Base-by-base conservation (phyloP, 768 basidiomycete species). In the Tylopilus sp. region DNA sequence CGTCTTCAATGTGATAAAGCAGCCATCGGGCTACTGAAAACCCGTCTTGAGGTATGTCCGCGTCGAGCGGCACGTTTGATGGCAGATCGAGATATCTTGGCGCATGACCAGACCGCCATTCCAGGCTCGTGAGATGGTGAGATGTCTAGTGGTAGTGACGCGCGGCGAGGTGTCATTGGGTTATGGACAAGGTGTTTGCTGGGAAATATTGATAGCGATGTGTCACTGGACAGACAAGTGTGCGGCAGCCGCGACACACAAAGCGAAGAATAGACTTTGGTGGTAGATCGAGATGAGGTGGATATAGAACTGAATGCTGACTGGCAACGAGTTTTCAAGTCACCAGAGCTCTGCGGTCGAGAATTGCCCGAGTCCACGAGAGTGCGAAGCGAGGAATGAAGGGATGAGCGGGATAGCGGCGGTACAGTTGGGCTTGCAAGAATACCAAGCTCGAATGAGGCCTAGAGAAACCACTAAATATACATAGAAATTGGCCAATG, bases 21-120 rank as follows among this genome's bases (percentile, higher is more conserved):
- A 44, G 47, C 44, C 47, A 63, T 50, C 23, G 64, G 57, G 17
- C 44, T 40, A 31, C 64, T 64, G 26, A 66, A 56, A 38, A 66
- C 50, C 26, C 63, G 65, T 44, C 56, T 53, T 51, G 55, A 51
- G 3, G 48, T 4, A 18, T 56, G 48, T 9, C 59, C 53, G n/a
- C 56, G 53, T 53, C 67, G 66, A 51, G 66, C 56, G 40, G 64
- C 54, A n/a, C 56, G 62, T 44, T 68, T 68, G 7, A 36, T 15
- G 30, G 51, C 20, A 31, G 67, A 68, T 22, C 49, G 66, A 0
- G 67, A 57, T 12, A 68, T 68, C 44, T 70, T 68, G 28, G 67
- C 67, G 57, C 67, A 68, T 30, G 67, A 66, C 67, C 67, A 68
- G 26, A 66, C 23, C 28, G 8, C 33, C 21, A 57, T 53, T 47